Base-by-base conservation (phyloP, 805 yeast species). In the Teunomyces gatunensis region DNA sequence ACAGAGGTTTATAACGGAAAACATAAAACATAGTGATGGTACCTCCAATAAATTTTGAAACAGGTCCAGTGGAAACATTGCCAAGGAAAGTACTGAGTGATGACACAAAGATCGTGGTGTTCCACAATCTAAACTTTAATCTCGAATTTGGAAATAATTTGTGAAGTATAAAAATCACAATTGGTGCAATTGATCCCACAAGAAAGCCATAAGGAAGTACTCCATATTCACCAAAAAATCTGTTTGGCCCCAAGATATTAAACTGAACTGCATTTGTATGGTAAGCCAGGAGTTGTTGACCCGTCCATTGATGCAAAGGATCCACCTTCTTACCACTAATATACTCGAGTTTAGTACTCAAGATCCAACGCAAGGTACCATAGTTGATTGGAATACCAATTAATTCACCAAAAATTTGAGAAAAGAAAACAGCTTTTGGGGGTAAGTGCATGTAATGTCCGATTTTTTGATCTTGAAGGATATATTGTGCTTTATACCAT, bases 241-340 rank as follows among this genome's bases (percentile, higher is more conserved):
- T 48, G 12, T 47, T 46, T 1, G 64, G 64, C 1, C 64, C 64
- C 32, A 60, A 50, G 12, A 60, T 49, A 28, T 57, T 63, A 27
- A 58, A 59, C 46, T 58, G 60, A 15, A 60, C 55, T 20, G 64
- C 62, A 39, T 59, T 60, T 10, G 61, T 54, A 35, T 60, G 63
- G 47, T 54, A 54, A 6, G 55, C 46, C 18, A 53, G 54, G 23
- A 60, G 52, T 1, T 57, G 45, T 32, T 59, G 63, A 10, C 58
- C 64, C 1, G 63, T 58, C 64, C 64, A 60, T 40, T 60, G 64
- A 36, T 59, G 57, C n/a, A 59, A 52, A 1, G 64, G 61, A 45
- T 60, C 64, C 0, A 43, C 43, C 36, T 46, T 50, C n/a, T 45
- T 39, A 2, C 64, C 64, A n/a, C 51, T 46, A 41, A 60, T 49